These are phyloP conservation scores for Sicyos baderoa DNA, from an alignment of 306 rosid species.

Conservation along the genomic window DNA sequence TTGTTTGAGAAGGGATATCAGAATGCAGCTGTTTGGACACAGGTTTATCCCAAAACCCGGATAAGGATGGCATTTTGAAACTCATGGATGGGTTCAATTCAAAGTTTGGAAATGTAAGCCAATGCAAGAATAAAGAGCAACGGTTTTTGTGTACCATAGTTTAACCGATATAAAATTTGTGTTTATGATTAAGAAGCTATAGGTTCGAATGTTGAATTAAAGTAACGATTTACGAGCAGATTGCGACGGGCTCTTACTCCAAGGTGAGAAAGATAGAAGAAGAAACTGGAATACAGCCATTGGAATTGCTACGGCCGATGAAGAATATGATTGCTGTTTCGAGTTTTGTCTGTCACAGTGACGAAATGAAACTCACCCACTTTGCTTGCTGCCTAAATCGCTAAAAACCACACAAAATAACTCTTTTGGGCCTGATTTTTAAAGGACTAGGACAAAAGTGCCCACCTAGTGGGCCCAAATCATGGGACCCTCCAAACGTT, in stretches of 20 bases:
- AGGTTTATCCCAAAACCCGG: background rate
- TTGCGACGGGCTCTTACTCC: constrained; percentile 9
- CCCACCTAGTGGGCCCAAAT: constrained; percentile 2
- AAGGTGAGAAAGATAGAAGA: background rate
- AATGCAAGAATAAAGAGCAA: background rate
- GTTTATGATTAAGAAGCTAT: no score
- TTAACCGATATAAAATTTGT: no score
- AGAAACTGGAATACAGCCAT: background rate
- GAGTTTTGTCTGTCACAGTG: background rate
- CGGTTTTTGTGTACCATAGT: background rate
- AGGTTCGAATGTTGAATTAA: no score
- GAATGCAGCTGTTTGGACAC: constrained; percentile 4
- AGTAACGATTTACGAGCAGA: background rate
- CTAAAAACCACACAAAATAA: background rate
- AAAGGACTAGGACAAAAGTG: background rate
- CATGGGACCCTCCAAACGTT: background rate
- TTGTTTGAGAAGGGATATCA: background rate
- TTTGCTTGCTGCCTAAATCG: background rate
- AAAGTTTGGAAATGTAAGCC: background rate
- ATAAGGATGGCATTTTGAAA: no score
- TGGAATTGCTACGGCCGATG: background rate
- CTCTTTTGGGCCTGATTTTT: background rate
- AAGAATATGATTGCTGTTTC: constrained; percentile 16
- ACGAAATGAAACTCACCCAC: background rate
- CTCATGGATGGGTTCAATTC: background rate